Base-by-base conservation (phyloP, 1,284 basidiomycete species). In the Puccinia polysora region DNA sequence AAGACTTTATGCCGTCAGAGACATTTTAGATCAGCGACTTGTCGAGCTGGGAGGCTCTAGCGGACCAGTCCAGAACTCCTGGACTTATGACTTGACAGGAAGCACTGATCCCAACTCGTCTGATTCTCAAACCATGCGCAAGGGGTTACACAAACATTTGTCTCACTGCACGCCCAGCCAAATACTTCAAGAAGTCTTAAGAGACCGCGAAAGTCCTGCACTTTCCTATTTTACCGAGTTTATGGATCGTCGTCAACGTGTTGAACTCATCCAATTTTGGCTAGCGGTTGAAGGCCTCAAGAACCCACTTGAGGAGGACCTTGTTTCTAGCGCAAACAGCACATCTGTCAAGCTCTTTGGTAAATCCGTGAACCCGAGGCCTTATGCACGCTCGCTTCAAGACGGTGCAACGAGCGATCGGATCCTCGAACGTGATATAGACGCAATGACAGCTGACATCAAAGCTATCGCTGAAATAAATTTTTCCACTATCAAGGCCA, bases 151-250 rank as follows among this genome's bases (percentile, higher is more conserved):
- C 30, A 43, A 40, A 4, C 36, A 40, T 28, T 43, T 65, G 25
- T 50, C 62, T 23, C 65, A 65, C 53, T 36, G 73, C 7, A 43
- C n/a, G 30, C 64, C 71, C n/a, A 38, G 20, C 45, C 34, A 55
- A 52, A 73, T 70, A 32, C 58, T 60, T 14, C 56, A 40, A 38
- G 71, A 49, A 15, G 56, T 70, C 43, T 53, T 49, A 47, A 34
- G 68, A 73, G 38, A 75, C 55, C 36, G 75, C 71, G 40, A 53
- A 73, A 55, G 30, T 25, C 30, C 59, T 38, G 58, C 91, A 0
- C 84, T 97, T 0, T 92, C 90, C 1, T 95, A 95, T 79, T 91
- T 95, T 81, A 94, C 97, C 87, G 95, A 98, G 81, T 95, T 90
- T 78, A 94, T 97, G 90, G 95, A 97, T 76, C 86, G 94, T 6